Evolutionary conservation across 352 stramenopile species (phyloP).

Genomic region (Hyphochytrium catenoides): DNA sequence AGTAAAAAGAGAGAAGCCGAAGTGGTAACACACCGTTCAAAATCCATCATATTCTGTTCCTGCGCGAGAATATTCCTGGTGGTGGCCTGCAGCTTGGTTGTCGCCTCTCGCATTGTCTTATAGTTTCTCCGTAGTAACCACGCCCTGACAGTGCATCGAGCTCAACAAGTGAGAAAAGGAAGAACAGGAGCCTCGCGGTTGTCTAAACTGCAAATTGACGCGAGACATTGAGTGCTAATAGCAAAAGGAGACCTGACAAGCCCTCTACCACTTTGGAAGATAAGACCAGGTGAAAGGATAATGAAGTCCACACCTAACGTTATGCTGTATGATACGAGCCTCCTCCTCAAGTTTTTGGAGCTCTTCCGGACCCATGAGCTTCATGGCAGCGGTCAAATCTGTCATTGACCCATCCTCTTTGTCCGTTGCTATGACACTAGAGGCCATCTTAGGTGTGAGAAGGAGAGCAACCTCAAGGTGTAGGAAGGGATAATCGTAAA

Average conservation of each 20-base stretch:
- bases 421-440: slow-evolving; percentile 46
- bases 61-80: slow-evolving; percentile 31
- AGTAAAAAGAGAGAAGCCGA: slow-evolving; percentile 2
- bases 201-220: no score
- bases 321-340: slow-evolving; percentile 52
- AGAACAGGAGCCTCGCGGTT: no score
- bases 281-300: no score
- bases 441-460: slow-evolving; percentile 7
- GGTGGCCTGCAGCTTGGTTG: slow-evolving; percentile 36
- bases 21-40: slow-evolving; percentile 5
- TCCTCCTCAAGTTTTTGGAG: slow-evolving; percentile 55
- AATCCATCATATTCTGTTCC: slow-evolving; percentile 10
- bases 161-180: no score
- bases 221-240: no score
- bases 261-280: no score
- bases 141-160: no score
- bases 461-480: slow-evolving; percentile 2
- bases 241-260: no score
- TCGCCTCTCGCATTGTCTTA: slow-evolving; percentile 59
- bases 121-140: slow-evolving; percentile 68
- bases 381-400: slow-evolving; percentile 48
- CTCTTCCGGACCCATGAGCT: slow-evolving; percentile 59
- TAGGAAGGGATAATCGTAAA: background rate
- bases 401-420: slow-evolving; percentile 36
- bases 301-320: no score